phyloP scores from a whole-genome alignment of 805 yeast genomes.

The Gaillardinia entomophila region DNA sequence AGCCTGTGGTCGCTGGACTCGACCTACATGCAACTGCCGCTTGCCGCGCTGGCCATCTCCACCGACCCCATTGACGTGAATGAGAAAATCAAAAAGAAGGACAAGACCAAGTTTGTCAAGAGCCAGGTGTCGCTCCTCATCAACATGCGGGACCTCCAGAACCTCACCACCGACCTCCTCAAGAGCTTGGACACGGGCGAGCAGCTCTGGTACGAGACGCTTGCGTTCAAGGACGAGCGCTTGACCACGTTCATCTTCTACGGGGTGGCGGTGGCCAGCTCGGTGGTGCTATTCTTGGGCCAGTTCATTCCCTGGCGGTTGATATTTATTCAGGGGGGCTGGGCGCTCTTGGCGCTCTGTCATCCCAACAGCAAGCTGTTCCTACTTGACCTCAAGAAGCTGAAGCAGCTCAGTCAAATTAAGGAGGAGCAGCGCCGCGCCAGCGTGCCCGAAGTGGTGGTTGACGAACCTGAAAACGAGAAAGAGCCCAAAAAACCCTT shows the following conservation, averaged over 20 bases:
- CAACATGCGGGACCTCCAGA: constrained; percentile 72
- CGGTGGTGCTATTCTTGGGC: constrained; percentile 39
- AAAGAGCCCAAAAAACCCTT: constrained; percentile 16
- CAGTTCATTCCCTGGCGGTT: constrained; percentile 61
- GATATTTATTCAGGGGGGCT: constrained; percentile 50
- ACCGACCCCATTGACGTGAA: constrained; percentile 1
- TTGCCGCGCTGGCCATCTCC: constrained; percentile 2
- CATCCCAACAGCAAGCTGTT: constrained; percentile 53
- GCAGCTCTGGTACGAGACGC: constrained; percentile 51
- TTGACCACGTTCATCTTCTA: constrained; percentile 55
- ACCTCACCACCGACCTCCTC: constrained; percentile 51
- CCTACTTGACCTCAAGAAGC: constrained; percentile 10
- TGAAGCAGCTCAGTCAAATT: constrained; percentile 1
- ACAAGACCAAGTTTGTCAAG: constrained; percentile 15
- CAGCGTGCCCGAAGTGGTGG: not conserved
- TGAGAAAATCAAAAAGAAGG: constrained; percentile 7
- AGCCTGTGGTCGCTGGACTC: constrained; percentile 5
- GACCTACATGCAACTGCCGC: constrained; percentile 2
- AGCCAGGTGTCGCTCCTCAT: constrained; percentile 41
- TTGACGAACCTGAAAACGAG: not conserved
- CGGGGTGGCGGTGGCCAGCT: constrained; percentile 22
- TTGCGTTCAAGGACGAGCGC: constrained; percentile 67
- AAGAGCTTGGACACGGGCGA: constrained; percentile 47
- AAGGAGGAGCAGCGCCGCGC: constrained; percentile 1
- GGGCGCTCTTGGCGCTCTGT: constrained; percentile 46